These are phyloP conservation scores for Candida golubevii DNA, from an alignment of 805 yeast genomes.

Conservation along the genomic window DNA sequence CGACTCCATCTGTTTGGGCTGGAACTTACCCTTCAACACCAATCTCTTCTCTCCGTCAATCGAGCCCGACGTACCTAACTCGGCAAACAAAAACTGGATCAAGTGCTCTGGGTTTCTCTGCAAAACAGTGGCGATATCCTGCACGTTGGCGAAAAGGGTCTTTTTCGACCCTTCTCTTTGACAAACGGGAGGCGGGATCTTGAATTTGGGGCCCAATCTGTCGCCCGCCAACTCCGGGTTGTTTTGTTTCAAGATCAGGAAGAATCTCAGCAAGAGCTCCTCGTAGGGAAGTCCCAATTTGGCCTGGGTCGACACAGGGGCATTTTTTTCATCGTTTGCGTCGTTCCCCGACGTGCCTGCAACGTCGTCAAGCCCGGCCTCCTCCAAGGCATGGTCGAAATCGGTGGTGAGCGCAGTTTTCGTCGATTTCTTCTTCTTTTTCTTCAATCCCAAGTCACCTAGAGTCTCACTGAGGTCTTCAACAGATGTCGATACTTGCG, in stretches of 20 bases:
- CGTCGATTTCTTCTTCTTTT: conserved; percentile 63
- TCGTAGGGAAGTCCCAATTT: conserved; percentile 66
- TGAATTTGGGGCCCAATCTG: conserved; percentile 83
- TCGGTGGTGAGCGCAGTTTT: conserved; percentile 60
- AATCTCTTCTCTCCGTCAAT: conserved; percentile 97
- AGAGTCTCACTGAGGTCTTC: conserved; percentile 35
- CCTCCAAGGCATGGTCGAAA: conserved; percentile 83
- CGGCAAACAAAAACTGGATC: conserved; percentile 94
- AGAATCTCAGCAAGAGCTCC: conserved; percentile 77
- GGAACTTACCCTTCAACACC: conserved; percentile 96
- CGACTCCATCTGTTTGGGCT: conserved; percentile 94
- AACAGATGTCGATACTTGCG: conserved; percentile 19
- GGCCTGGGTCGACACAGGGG: conserved; percentile 24
- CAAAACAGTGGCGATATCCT: conserved; percentile 87
- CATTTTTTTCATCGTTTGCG: conserved; percentile 21
- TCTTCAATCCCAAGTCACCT: conserved; percentile 50
- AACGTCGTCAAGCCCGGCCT: conserved; percentile 74
- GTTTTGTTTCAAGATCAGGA: conserved; percentile 78
- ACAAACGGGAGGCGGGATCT: conserved; percentile 96
- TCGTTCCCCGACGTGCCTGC: conserved; percentile 18
- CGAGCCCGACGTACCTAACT: conserved; percentile 98
- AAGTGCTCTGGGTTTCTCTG: conserved; percentile 97
- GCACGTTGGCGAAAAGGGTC: conserved; percentile 93
- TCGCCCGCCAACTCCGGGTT: conserved; percentile 99
- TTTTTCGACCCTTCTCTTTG: conserved; percentile 96